Conservation (phyloP, 805 yeast genomes). For the Barnettozyma pratensis region DNA sequence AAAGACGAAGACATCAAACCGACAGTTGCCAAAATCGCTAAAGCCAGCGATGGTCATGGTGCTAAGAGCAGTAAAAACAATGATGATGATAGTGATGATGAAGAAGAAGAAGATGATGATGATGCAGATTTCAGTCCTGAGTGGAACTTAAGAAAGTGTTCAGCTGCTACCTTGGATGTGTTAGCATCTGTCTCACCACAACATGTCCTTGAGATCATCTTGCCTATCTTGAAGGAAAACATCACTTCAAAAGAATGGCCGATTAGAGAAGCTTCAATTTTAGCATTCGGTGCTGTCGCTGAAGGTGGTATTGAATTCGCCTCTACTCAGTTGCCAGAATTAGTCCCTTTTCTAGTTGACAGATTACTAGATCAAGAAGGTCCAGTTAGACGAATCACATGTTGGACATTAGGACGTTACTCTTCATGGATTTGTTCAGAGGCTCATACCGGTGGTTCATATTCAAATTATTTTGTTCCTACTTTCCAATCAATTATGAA, state of each 20-base stretch:
- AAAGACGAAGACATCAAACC: conserved; percentile 87
- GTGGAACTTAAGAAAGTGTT: conserved; percentile 91
- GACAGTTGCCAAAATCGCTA: conserved; percentile 62
- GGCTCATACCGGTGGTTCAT: conserved; percentile 55
- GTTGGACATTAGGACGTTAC: conserved; percentile 93
- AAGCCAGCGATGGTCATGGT: conserved; percentile 10
- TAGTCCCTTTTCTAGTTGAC: conserved; percentile 82
- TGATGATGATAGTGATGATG: conserved; percentile 51
- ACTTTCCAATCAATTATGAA: conserved; percentile 71
- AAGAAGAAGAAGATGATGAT: conserved; percentile 69
- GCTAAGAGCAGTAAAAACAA: conserved; percentile 25
- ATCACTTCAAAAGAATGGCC: conserved; percentile 78
- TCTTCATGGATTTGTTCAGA: conserved; percentile 76
- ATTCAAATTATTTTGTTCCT: conserved; percentile 65
- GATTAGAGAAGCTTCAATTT: conserved; percentile 84
- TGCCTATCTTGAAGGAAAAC: conserved; percentile 72
- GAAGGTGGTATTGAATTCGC: conserved; percentile 78
- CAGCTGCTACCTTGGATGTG: conserved; percentile 89
- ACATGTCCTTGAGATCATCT: conserved; percentile 57
- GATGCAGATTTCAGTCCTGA: conserved; percentile 62
- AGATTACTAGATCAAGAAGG: conserved; percentile 71
- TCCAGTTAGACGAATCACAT: conserved; percentile 85
- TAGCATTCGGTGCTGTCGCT: conserved; percentile 93
- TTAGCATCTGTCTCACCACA: conserved; percentile 65
- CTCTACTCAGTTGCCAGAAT: conserved; percentile 64